Evolutionary conservation across 495 filamentous ascomycete species (phyloP).

Genomic region (Pyronema omphalodes): DNA sequence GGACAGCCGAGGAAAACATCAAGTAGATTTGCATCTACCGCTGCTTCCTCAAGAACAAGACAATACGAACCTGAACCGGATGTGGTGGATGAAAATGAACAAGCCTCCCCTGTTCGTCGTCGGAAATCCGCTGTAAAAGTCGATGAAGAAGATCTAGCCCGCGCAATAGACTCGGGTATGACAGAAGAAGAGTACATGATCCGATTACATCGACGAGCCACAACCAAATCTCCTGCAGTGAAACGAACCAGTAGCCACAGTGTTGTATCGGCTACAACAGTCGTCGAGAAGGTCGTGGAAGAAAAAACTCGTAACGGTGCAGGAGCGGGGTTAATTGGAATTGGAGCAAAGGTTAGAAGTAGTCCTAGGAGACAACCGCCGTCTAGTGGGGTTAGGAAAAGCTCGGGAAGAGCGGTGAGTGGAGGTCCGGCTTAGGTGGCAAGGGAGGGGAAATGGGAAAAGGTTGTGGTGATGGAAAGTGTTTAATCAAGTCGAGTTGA

Average conservation of each 20-base stretch:
- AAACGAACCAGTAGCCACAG: conserved; percentile 15
- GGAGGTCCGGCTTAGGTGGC: conserved; percentile 27
- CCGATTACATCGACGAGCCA: conserved; percentile 16
- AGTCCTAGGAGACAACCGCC: conserved; percentile 40
- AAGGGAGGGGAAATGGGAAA: too few species aligned
- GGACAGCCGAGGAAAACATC: conserved; percentile 72
- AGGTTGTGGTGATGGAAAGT: too few species aligned
- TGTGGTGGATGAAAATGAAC: conserved; percentile 10
- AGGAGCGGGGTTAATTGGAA: conserved; percentile 36
- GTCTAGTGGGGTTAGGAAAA: conserved; percentile 64
- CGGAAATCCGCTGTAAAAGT: conserved; percentile 10
- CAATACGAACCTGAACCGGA: not conserved
- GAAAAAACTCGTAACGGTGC: conserved; percentile 26
- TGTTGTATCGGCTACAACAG: not conserved
- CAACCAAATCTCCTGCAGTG: conserved; percentile 13
- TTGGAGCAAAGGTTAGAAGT: conserved; percentile 56
- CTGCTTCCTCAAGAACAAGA: not conserved
- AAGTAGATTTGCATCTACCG: conserved; percentile 2
- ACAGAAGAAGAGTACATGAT: conserved; percentile 23
- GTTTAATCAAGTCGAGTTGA: too few species aligned
- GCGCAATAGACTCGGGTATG: conserved; percentile 10
- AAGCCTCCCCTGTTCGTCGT: conserved; percentile 12
- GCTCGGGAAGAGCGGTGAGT: conserved; percentile 82
- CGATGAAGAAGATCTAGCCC: conserved; percentile 9
- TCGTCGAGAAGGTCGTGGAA: conserved; percentile 29